phyloP scores from a whole-genome alignment of 305 asterid genomes.

The Petunia hybrid region DNA sequence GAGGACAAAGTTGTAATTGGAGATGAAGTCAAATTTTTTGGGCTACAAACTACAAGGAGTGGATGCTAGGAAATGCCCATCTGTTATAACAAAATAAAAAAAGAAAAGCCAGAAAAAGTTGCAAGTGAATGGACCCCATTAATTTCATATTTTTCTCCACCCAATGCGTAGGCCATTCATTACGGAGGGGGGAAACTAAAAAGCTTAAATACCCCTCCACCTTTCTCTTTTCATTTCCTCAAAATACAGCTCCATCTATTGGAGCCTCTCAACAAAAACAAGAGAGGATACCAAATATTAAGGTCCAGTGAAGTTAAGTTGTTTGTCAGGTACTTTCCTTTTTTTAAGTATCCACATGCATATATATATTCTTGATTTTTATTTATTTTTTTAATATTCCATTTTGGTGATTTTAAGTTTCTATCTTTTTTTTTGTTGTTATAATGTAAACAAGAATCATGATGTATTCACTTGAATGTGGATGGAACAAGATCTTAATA shows the following conservation, averaged over 20 bases:
- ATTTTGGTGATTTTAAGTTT: neutral
- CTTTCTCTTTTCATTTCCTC: neutral
- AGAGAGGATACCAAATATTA: neutral
- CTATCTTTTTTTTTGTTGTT: too few species aligned
- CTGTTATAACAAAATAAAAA: neutral
- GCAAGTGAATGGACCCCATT: neutral
- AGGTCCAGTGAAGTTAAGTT: neutral
- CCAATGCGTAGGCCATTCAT: neutral
- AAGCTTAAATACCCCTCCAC: constrained; percentile 26
- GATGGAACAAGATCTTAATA: neutral
- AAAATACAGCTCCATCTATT: neutral
- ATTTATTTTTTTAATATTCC: neutral
- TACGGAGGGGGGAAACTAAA: constrained; percentile 18
- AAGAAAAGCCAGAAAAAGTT: neutral
- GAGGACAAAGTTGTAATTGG: neutral
- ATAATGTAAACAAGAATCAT: too few species aligned
- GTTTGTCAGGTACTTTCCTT: constrained; percentile 2
- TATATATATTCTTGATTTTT: too few species aligned
- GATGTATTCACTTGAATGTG: neutral
- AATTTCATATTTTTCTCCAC: neutral
- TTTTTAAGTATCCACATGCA: neutral
- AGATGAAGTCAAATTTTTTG: neutral
- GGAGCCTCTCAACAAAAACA: neutral
- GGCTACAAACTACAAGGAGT: neutral
- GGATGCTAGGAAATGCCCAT: neutral